A percentile compares a stretch with the other conserved stretches of the same genome.
These are phyloP conservation scores for Pseudocercospora cruenta DNA, from an alignment of 2,329 filamentous ascomycete species.

Conservation along the genomic window DNA sequence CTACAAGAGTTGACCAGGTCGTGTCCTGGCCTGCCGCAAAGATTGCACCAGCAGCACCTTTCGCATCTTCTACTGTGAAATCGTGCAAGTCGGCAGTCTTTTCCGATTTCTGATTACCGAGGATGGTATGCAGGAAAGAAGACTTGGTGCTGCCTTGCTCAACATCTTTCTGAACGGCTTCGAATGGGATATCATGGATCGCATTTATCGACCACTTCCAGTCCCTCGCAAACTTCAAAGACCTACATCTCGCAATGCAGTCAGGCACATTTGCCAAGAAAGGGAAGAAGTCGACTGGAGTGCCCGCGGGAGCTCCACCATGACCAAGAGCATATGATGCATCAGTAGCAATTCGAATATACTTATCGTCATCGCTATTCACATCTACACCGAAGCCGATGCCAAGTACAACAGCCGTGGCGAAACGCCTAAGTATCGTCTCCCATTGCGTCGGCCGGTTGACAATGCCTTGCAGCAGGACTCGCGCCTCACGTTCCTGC, in stretches of 20 bases:
- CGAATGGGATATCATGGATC: conserved; percentile 48
- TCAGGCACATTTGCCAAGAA: conserved; percentile 49
- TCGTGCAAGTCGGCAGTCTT: conserved; percentile 40
- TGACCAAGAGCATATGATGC: conserved; percentile 48
- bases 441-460: conserved; percentile 46
- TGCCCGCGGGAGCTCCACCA: conserved; percentile 48
- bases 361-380: conserved; percentile 46
- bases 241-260: conserved; percentile 36
- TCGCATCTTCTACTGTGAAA: conserved; percentile 43
- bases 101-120: conserved; percentile 40
- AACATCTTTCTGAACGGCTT: conserved; percentile 32
- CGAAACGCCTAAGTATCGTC: conserved; percentile 41
- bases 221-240: conserved; percentile 36
- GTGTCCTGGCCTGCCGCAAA: conserved; percentile 39
- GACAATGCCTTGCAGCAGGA: conserved; percentile 47
- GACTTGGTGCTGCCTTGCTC: conserved; percentile 38
- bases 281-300: conserved; percentile 55
- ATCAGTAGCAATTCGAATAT: conserved; percentile 48
- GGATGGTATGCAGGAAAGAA: conserved; percentile 47
- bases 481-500: conserved; percentile 50
- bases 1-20: conserved; percentile 34
- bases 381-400: conserved; percentile 52
- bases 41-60: conserved; percentile 48
- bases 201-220: conserved; percentile 42
- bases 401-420: conserved; percentile 48